These are phyloP conservation scores for Dictyostelium firmibasis DNA, from an alignment of 78 protist species.

Conservation along the genomic window DNA sequence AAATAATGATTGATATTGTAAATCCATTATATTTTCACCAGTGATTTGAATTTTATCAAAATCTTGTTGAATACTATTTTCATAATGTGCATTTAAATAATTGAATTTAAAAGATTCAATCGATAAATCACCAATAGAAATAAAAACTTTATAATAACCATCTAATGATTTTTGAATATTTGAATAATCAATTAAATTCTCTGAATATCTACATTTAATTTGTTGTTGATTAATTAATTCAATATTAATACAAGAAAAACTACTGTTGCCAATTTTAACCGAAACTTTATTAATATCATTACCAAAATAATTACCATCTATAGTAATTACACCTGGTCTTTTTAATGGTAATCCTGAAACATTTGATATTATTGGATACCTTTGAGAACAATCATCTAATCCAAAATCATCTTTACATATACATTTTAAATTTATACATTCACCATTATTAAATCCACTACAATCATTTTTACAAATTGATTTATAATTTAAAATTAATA, in stretches of 20 bases:
- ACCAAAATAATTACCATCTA: background rate
- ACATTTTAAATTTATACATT: slow-evolving; percentile 8
- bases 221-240: background rate
- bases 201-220: background rate
- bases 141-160: background rate
- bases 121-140: background rate
- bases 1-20: background rate
- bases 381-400: slow-evolving; percentile 5
- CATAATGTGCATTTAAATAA: background rate
- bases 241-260: background rate
- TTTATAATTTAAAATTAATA: background rate
- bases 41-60: background rate
- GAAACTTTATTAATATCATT: background rate
- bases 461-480: slow-evolving; percentile 40
- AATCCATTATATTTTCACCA: background rate
- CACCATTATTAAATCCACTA: slow-evolving; percentile 24
- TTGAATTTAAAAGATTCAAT: background rate
- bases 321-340: background rate
- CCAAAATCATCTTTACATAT: background rate
- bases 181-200: background rate
- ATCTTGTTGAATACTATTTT: background rate
- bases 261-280: background rate
- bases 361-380: background rate
- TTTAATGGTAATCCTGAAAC: background rate
- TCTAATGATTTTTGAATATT: no score